These are phyloP conservation scores for Daldinia eschscholtzii DNA, from an alignment of 2,329 filamentous ascomycete genomes.

Conservation along the genomic window DNA sequence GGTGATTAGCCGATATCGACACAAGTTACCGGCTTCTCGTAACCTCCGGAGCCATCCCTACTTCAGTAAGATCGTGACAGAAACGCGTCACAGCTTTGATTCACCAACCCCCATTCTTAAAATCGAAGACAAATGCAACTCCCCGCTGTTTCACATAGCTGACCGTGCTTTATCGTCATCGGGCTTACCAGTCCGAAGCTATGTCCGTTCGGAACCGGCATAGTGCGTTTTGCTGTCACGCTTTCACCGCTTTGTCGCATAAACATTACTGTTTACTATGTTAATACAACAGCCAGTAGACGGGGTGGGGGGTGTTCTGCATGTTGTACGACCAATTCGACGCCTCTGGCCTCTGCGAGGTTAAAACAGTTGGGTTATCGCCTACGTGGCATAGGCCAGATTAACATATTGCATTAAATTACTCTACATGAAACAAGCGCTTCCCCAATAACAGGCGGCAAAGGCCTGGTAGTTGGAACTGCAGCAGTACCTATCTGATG, in stretches of 20 bases:
- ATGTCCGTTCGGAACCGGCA: conserved; percentile 24
- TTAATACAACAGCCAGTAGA: neutral
- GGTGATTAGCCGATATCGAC: neutral
- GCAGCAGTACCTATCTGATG: conserved; percentile 36
- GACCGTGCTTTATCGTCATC: conserved; percentile 15
- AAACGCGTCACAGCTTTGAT: neutral
- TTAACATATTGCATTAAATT: conserved; percentile 35
- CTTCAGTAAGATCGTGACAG: neutral
- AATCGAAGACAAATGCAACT: neutral
- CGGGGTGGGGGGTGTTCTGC: conserved; percentile 16
- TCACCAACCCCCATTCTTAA: neutral
- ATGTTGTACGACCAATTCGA: conserved; percentile 30
- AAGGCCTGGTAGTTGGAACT: conserved; percentile 35
- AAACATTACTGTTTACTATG: conserved; percentile 8
- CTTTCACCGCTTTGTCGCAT: conserved; percentile 40
- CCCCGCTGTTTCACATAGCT: conserved; percentile 19
- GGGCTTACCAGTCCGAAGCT: conserved; percentile 20
- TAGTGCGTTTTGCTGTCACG: conserved; percentile 15
- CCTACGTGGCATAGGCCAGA: conserved; percentile 41
- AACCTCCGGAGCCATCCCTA: neutral
- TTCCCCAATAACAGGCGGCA: conserved; percentile 35
- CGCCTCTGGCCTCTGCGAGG: conserved; percentile 12
- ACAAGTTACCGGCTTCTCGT: neutral
- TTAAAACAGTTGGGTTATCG: conserved; percentile 24
- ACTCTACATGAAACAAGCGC: conserved; percentile 42